phyloP scores from a whole-genome alignment of 1,284 basidiomycete species.

The Omphalotus olearius region DNA sequence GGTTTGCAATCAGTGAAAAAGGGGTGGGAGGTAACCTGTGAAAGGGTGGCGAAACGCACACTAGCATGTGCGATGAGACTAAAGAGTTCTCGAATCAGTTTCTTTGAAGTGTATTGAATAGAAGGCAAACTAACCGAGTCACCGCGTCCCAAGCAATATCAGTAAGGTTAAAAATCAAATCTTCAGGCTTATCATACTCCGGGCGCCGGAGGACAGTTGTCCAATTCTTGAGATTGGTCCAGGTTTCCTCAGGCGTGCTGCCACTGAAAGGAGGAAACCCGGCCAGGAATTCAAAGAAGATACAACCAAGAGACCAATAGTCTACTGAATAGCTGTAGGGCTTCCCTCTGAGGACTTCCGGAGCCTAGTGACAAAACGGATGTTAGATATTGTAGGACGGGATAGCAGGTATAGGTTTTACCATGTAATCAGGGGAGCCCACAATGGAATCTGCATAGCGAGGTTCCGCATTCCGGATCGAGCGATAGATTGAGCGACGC shows the following conservation, averaged over 20 bases:
- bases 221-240: slow-evolving; percentile 99
- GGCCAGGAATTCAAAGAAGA: slow-evolving; percentile 96
- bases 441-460: slow-evolving; percentile 98
- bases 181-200: slow-evolving; percentile 94
- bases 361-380: slow-evolving; percentile 41
- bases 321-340: slow-evolving; percentile 96
- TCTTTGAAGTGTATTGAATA: not conserved
- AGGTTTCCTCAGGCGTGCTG: slow-evolving; percentile 94
- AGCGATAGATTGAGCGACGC: slow-evolving; percentile 91
- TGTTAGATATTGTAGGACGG: not conserved
- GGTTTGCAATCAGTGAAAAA: slow-evolving; percentile 65
- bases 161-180: slow-evolving; percentile 94
- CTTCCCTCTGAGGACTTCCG: slow-evolving; percentile 92
- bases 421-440: slow-evolving; percentile 96
- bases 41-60: slow-evolving; percentile 72
- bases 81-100: slow-evolving; percentile 6
- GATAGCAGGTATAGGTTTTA: slow-evolving; percentile 14
- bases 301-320: slow-evolving; percentile 98
- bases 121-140: slow-evolving; percentile 58
- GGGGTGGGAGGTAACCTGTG: slow-evolving; percentile 74
- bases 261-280: slow-evolving; percentile 99
- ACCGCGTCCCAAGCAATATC: slow-evolving; percentile 97
- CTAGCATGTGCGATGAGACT: slow-evolving; percentile 78
- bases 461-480: slow-evolving; percentile 87
- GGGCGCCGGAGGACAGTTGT: slow-evolving; percentile 86